phyloP scores from a whole-genome alignment of 306 rosid species.

The Vigna unguiculata region DNA sequence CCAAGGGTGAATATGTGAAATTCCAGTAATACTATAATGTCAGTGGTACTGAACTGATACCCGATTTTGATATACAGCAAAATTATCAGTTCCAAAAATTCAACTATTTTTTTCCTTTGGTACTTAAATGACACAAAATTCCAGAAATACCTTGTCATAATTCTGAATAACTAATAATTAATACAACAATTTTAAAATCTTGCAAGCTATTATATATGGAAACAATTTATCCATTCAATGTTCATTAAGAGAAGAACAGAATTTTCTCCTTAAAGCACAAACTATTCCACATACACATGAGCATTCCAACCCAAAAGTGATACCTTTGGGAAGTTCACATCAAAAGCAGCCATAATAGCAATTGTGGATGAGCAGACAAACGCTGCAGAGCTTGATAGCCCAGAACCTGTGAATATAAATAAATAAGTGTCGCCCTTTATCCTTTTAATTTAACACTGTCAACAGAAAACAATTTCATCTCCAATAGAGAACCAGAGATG shows the following conservation, averaged over 20 bases:
- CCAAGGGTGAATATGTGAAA: constrained; percentile 16
- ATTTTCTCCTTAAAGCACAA: not conserved
- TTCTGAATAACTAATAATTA: not conserved
- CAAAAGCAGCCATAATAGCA: constrained; percentile 95
- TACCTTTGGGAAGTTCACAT: constrained; percentile 84
- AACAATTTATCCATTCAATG: constrained; percentile 27
- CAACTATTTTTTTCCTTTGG: not conserved
- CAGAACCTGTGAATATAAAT: constrained; percentile 71
- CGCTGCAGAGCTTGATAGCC: constrained; percentile 96
- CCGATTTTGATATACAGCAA: too few species aligned
- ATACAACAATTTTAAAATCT: not conserved
- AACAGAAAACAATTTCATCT: constrained; percentile 22
- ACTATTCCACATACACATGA: not conserved
- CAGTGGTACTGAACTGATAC: too few species aligned
- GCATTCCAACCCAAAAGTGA: constrained; percentile 7
- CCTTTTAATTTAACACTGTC: constrained; percentile 16
- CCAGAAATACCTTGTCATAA: constrained; percentile 6
- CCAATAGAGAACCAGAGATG: constrained; percentile 25
- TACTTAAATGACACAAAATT: constrained; percentile 2
- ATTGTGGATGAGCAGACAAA: constrained; percentile 96
- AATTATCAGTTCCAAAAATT: not conserved
- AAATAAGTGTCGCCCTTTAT: not conserved
- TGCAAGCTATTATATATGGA: not conserved
- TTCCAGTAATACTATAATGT: not conserved
- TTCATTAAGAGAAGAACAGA: constrained; percentile 17